Conservation (phyloP, 1,284 basidiomycete species). For the Leccinum pallidistipes region DNA sequence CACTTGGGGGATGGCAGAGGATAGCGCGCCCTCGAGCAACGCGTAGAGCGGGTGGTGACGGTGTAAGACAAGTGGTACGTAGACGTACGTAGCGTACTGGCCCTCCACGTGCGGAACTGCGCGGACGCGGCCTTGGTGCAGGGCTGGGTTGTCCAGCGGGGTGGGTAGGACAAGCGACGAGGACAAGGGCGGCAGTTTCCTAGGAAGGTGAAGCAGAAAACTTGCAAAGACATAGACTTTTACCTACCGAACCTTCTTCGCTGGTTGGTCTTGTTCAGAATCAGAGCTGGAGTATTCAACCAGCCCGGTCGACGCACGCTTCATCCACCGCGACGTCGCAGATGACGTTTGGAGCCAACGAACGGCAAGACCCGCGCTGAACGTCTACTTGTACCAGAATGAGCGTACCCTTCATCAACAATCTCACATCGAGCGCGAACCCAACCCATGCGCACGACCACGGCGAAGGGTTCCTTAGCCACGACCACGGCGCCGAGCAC, state of each 20-base stretch:
- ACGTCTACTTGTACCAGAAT: constrained; percentile 29
- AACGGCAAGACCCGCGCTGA: constrained; percentile 20
- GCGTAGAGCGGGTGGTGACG: constrained; percentile 42
- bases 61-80: constrained; percentile 56
- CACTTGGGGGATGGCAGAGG: constrained; percentile 42
- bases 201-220: constrained; percentile 23
- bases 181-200: constrained; percentile 62
- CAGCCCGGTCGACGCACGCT: constrained; percentile 19
- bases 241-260: not conserved
- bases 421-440: constrained; percentile 40
- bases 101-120: constrained; percentile 75
- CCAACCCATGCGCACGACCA: constrained; percentile 43
- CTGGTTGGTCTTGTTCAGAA: constrained; percentile 20
- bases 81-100: constrained; percentile 76
- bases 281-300: constrained; percentile 39
- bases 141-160: constrained; percentile 63
- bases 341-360: not conserved
- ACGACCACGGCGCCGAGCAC: constrained; percentile 63
- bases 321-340: constrained; percentile 23
- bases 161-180: constrained; percentile 43
- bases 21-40: constrained; percentile 51
- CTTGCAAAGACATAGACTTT: not conserved
- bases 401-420: constrained; percentile 76
- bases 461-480: constrained; percentile 29
- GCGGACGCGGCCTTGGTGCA: constrained; percentile 80